Conservation (phyloP, 1,284 basidiomycete species). For the Puccinia polysora region DNA sequence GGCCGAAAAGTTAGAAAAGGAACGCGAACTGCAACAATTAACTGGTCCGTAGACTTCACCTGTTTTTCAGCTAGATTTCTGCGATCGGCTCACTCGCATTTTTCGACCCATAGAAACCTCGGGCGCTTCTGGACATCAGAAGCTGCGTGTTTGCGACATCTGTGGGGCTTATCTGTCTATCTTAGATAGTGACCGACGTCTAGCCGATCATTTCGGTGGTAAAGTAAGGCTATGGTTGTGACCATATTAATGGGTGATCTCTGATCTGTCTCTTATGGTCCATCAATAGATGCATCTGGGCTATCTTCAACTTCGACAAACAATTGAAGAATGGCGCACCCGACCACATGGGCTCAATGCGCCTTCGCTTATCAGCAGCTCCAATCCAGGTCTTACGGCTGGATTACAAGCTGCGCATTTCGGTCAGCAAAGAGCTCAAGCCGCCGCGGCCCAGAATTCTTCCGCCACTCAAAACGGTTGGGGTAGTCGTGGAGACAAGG, state of each 20-base stretch:
- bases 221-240: constrained; percentile 63
- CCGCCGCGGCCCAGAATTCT: constrained; percentile 18
- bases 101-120: constrained; percentile 66
- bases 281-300: constrained; percentile 85
- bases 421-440: constrained; percentile 36
- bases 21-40: constrained; percentile 91
- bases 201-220: constrained; percentile 99
- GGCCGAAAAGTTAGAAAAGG: constrained; percentile 91
- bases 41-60: constrained; percentile 56
- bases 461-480: constrained; percentile 8
- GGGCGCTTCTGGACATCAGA: constrained; percentile 97
- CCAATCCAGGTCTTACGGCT: constrained; percentile 40
- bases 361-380: constrained; percentile 20
- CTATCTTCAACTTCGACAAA: constrained; percentile 93
- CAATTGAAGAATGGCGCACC: constrained; percentile 66
- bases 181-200: constrained; percentile 92
- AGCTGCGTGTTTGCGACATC: constrained; percentile 96
- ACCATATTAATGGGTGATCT: background rate
- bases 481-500: constrained; percentile 30
- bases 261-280: background rate
- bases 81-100: background rate
- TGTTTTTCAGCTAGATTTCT: background rate
- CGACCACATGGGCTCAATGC: constrained; percentile 43
- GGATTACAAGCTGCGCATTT: constrained; percentile 41
- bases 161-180: constrained; percentile 98